Evolutionary conservation across 176 grass and related monocot genomes (phyloP).

Genomic region (Aegilops longissima): DNA sequence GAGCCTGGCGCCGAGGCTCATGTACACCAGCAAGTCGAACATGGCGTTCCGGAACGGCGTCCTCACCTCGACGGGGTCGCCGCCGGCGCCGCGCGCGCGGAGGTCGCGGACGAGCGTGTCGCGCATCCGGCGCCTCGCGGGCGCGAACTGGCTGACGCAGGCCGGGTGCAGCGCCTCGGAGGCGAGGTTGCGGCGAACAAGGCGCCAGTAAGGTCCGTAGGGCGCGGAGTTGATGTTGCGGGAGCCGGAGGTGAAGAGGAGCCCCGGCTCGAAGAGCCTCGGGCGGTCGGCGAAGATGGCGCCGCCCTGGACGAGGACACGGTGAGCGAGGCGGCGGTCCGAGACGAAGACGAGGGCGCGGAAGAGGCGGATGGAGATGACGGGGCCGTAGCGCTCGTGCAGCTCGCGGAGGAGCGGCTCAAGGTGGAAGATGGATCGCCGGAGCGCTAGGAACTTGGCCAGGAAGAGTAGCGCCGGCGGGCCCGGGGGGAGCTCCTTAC

Average conservation of each 20-base stretch:
- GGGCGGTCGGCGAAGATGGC: slow-evolving; percentile 40
- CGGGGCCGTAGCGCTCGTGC: background rate
- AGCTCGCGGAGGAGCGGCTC: slow-evolving; percentile 21
- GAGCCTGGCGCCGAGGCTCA: slow-evolving; percentile 58
- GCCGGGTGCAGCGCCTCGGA: slow-evolving; percentile 29
- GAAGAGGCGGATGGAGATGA: slow-evolving; percentile 31
- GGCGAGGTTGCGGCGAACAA: background rate
- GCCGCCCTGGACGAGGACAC: slow-evolving; percentile 39
- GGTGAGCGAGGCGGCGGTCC: slow-evolving; percentile 40
- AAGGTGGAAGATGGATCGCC: slow-evolving; percentile 28
- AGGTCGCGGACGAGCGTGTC: background rate
- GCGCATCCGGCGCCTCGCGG: background rate
- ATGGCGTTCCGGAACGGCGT: slow-evolving; percentile 41
- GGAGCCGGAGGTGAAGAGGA: slow-evolving; percentile 22
- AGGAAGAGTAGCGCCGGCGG: slow-evolving; percentile 34
- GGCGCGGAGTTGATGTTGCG: slow-evolving; percentile 33
- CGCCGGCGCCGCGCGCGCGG: background rate
- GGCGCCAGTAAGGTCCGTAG: slow-evolving; percentile 53
- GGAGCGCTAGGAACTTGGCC: slow-evolving; percentile 8
- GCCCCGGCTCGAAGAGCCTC: background rate
- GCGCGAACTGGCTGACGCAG: slow-evolving; percentile 19
- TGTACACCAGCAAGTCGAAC: slow-evolving; percentile 54
- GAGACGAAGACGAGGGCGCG: slow-evolving; percentile 26
- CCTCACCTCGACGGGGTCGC: background rate
- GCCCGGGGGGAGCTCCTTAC: slow-evolving; percentile 19